A percentile compares a stretch with the other conserved stretches of the same genome.
Evolutionary conservation across 1,284 basidiomycete genomes (phyloP).

Genomic region (Coniophora puteana): DNA sequence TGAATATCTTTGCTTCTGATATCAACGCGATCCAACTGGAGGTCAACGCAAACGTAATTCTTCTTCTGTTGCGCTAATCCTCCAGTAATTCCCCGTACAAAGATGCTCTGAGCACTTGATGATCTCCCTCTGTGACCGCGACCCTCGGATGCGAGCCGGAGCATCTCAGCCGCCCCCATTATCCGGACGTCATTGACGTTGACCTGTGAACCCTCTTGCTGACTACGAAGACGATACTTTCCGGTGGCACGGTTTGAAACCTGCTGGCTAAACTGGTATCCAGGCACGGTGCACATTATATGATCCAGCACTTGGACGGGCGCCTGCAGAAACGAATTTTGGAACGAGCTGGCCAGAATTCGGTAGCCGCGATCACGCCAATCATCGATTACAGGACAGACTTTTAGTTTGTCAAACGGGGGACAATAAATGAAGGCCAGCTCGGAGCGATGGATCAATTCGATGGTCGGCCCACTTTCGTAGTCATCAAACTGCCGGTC

Average conservation of each 20-base stretch:
- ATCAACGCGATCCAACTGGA: constrained; percentile 2
- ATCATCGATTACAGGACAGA: constrained; percentile 10
- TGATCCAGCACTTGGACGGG: constrained; percentile 7
- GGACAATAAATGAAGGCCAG: constrained; percentile 6
- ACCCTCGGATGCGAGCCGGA: neutral
- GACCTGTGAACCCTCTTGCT: neutral
- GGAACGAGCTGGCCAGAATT: constrained; percentile 4
- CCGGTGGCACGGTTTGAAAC: neutral
- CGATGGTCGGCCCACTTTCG: constrained; percentile 9
- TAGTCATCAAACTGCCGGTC: constrained; percentile 10
- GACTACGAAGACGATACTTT: neutral
- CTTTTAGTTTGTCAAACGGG: neutral
- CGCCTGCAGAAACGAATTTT: constrained; percentile 14
- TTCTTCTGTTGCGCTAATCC: too few species aligned
- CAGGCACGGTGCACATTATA: constrained; percentile 5
- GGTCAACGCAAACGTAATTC: constrained; percentile 6
- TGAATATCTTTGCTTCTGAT: neutral
- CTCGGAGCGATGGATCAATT: constrained; percentile 7
- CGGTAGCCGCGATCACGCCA: constrained; percentile 16
- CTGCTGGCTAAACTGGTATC: neutral
- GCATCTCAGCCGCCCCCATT: constrained; percentile 12
- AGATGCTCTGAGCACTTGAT: constrained; percentile 5
- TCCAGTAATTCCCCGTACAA: neutral
- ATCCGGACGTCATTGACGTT: neutral
- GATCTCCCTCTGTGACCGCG: neutral